Conservation (phyloP, 306 rosid species). For the Gleditsia sinensis region DNA sequence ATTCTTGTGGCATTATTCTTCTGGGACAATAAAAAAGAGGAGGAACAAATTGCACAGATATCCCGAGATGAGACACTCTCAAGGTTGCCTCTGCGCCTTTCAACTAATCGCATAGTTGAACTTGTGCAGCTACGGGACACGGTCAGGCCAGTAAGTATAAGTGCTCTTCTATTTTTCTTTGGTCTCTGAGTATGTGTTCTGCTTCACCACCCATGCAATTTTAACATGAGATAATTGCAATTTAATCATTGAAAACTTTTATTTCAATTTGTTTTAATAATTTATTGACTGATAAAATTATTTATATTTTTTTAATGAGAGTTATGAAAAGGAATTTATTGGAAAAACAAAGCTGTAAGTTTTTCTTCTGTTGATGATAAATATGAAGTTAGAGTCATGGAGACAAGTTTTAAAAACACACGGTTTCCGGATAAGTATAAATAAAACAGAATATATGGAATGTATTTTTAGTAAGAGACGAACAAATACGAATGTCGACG, state of each 20-base stretch:
- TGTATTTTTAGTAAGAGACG: too few relatives aligned
- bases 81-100: conserved; percentile 91
- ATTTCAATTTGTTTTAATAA: neutral
- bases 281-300: neutral
- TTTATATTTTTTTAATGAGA: too few relatives aligned
- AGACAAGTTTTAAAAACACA: too few relatives aligned
- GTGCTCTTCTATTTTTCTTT: neutral
- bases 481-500: too few relatives aligned
- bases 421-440: too few relatives aligned
- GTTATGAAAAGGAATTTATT: too few relatives aligned
- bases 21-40: conserved; percentile 98
- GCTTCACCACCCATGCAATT: neutral
- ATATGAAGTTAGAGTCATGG: too few relatives aligned
- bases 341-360: too few relatives aligned
- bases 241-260: neutral
- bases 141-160: conserved; percentile 81
- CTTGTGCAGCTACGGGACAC: conserved; percentile 95
- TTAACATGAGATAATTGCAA: neutral
- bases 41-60: conserved; percentile 89
- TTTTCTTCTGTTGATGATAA: too few relatives aligned
- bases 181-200: neutral
- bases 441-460: too few relatives aligned
- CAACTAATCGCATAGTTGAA: conserved; percentile 95
- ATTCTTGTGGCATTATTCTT: conserved; percentile 74
- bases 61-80: conserved; percentile 83